phyloP scores from a whole-genome alignment of 2,329 filamentous ascomycete species.

The Apiospora marii region DNA sequence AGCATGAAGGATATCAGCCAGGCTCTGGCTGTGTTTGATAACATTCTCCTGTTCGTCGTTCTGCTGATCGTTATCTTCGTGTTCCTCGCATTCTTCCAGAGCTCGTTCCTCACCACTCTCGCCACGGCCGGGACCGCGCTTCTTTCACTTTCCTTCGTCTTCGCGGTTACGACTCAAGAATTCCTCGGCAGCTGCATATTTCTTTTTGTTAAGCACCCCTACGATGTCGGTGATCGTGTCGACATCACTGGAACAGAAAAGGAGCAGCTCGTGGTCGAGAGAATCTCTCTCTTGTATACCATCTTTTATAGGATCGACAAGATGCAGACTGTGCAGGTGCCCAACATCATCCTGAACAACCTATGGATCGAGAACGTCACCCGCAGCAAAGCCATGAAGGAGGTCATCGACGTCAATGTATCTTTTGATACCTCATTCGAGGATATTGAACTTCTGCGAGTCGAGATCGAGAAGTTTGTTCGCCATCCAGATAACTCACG shows the following conservation, averaged over 20 bases:
- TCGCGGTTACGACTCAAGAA: conserved; percentile 90
- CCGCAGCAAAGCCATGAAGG: conserved; percentile 90
- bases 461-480: conserved; percentile 88
- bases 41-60: conserved; percentile 82
- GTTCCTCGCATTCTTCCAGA: conserved; percentile 89
- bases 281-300: conserved; percentile 92
- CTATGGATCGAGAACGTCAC: conserved; percentile 96
- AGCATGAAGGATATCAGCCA: conserved; percentile 99
- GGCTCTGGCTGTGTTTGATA: conserved; percentile 89
- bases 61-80: conserved; percentile 83
- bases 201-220: conserved; percentile 97
- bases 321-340: conserved; percentile 82
- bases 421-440: conserved; percentile 89
- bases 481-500: conserved; percentile 82
- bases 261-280: conserved; percentile 82
- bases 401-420: conserved; percentile 80
- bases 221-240: conserved; percentile 93
- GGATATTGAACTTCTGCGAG: conserved; percentile 84
- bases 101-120: conserved; percentile 83
- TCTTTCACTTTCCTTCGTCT: conserved; percentile 95
- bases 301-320: conserved; percentile 86
- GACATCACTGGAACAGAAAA: conserved; percentile 70
- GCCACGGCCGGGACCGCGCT: conserved; percentile 91
- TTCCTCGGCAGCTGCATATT: conserved; percentile 99
- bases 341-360: conserved; percentile 90